These are phyloP conservation scores for Leccinum sublutescens DNA, from an alignment of 768 basidiomycete genomes.

Conservation along the genomic window DNA sequence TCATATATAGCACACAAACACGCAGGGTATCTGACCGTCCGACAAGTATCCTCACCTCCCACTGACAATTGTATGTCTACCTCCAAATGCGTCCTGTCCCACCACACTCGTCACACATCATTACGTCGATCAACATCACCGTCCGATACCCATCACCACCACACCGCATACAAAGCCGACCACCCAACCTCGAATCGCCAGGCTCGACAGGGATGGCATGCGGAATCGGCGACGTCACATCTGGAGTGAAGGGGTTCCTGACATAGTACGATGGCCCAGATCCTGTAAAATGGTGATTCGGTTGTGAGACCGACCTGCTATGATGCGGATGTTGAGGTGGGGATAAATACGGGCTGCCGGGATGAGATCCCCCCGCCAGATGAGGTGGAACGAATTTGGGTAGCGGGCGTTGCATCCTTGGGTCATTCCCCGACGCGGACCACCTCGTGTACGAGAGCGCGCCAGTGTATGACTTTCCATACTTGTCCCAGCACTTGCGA, in stretches of 20 bases:
- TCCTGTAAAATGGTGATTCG: neutral
- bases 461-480: constrained; percentile 58
- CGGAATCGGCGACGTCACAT: constrained; percentile 33
- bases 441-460: constrained; percentile 56
- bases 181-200: constrained; percentile 72
- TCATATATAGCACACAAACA: neutral
- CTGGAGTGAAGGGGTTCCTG: constrained; percentile 18
- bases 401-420: constrained; percentile 31
- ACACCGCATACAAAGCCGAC: constrained; percentile 63
- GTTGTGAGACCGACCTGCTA: constrained; percentile 21
- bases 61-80: constrained; percentile 6
- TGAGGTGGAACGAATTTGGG: constrained; percentile 27
- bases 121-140: constrained; percentile 53
- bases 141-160: constrained; percentile 57
- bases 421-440: constrained; percentile 19
- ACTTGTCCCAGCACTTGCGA: constrained; percentile 71
- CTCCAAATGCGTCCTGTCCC: constrained; percentile 61
- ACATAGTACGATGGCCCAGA: constrained; percentile 25
- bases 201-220: constrained; percentile 49
- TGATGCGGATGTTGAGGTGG: constrained; percentile 14
- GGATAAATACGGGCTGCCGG: neutral
- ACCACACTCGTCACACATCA: constrained; percentile 54
- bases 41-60: neutral
- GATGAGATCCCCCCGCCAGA: neutral
- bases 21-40: constrained; percentile 3